Percentiles rank a stretch among this genome's conserved stretches.
Conservation (phyloP, 805 yeast genomes). For the Ogataea wickerhamii region DNA sequence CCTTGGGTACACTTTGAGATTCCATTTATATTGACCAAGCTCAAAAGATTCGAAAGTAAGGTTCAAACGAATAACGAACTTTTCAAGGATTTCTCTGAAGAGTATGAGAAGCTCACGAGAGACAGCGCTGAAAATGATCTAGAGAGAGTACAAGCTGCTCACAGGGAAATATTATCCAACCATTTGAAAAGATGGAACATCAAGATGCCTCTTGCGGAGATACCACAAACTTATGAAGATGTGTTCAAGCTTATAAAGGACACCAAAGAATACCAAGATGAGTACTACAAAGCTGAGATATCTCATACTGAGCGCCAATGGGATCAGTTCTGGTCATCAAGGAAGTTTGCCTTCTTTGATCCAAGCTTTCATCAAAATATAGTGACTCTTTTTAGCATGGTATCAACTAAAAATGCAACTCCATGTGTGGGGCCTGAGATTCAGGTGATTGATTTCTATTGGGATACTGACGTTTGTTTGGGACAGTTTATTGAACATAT, state of each 20-base stretch:
- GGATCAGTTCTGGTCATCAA: slow-evolving; percentile 51
- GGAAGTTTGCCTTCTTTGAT: slow-evolving; percentile 52
- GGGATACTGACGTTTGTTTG: slow-evolving; percentile 85
- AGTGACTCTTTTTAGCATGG: slow-evolving; percentile 74
- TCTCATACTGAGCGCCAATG: slow-evolving; percentile 53
- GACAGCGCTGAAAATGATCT: slow-evolving; percentile 2
- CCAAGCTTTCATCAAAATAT: slow-evolving; percentile 77
- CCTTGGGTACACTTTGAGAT: slow-evolving; percentile 75
- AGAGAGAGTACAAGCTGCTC: slow-evolving; percentile 19
- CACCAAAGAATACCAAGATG: slow-evolving; percentile 27
- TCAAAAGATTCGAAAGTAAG: slow-evolving; percentile 22
- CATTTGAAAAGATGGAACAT: slow-evolving; percentile 16
- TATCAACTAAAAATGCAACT: slow-evolving; percentile 77
- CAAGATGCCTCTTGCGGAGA: slow-evolving; percentile 11
- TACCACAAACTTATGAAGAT: slow-evolving; percentile 39
- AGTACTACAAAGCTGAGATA: slow-evolving; percentile 27
- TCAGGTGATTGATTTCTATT: slow-evolving; percentile 80
- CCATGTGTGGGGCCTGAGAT: slow-evolving; percentile 91
- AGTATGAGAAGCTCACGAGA: slow-evolving; percentile 22
- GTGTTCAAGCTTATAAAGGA: slow-evolving; percentile 36
- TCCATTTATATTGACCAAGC: slow-evolving; percentile 41
- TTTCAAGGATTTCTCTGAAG: slow-evolving; percentile 22
- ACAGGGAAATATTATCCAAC: slow-evolving; percentile 13
- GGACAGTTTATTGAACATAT: slow-evolving; percentile 86
- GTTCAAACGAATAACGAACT: slow-evolving; percentile 30